These are phyloP conservation scores for Backusella circina DNA, from an alignment of 192 early-diverging fungal genomes.

Conservation along the genomic window DNA sequence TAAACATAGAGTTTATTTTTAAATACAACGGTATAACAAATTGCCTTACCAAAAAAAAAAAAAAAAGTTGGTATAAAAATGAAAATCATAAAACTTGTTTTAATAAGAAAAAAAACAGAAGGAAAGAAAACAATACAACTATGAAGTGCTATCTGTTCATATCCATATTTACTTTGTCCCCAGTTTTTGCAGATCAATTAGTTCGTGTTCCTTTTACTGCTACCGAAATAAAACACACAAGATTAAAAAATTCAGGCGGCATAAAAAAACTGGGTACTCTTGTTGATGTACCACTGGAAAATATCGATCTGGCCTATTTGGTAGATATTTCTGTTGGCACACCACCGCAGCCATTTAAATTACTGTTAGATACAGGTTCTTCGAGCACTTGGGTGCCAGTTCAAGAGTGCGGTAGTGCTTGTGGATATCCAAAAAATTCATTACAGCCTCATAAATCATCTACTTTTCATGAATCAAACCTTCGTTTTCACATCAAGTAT, in stretches of 20 bases:
- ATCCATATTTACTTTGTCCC: background rate
- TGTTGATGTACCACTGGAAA: slow-evolving; percentile 4
- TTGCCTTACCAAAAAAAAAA: background rate
- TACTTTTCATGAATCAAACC: background rate
- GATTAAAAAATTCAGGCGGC: background rate
- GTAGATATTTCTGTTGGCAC: slow-evolving; percentile 20
- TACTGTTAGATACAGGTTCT: slow-evolving; percentile 32
- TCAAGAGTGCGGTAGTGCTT: slow-evolving; percentile 16
- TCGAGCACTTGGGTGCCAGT: slow-evolving; percentile 32
- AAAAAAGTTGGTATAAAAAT: background rate
- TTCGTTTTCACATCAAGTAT: slow-evolving; percentile 25
- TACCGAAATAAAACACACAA: background rate
- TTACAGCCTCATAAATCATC: background rate
- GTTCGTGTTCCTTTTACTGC: slow-evolving; percentile 12
- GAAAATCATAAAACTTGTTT: background rate
- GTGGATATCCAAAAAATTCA: slow-evolving; percentile 22
- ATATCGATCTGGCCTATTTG: slow-evolving; percentile 24
- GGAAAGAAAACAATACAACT: background rate
- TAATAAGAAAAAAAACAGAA: background rate
- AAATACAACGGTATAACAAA: slow-evolving; percentile 1
- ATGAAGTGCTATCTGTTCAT: background rate
- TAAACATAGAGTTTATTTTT: background rate
- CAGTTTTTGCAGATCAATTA: background rate
- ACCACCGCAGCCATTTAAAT: slow-evolving; percentile 35
- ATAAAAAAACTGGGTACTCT: background rate